Conservation (phyloP, 2,329 filamentous ascomycete species). For the Clarireedia monteithiana region DNA sequence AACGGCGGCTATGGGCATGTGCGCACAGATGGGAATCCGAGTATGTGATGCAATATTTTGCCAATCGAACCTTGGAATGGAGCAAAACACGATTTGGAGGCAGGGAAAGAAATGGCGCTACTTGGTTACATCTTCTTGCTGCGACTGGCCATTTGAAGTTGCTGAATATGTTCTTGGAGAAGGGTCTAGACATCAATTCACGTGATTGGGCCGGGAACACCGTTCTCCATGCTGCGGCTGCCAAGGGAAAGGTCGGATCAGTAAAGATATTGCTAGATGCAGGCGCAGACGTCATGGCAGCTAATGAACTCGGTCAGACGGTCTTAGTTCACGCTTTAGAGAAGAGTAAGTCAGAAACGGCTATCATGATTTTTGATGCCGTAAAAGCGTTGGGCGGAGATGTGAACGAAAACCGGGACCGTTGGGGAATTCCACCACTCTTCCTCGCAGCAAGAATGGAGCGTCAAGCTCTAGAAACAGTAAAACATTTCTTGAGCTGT, state of each 20-base stretch:
- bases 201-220: slow-evolving; percentile 7
- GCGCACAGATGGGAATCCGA: slow-evolving; percentile 1
- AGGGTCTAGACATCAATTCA: slow-evolving; percentile 3
- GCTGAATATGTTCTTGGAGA: background rate
- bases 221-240: slow-evolving; percentile 1
- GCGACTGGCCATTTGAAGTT: background rate
- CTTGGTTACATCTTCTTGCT: slow-evolving; percentile 7
- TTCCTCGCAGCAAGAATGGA: background rate
- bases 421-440: background rate
- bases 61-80: slow-evolving; percentile 2
- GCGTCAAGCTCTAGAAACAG: background rate
- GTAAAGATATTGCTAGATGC: background rate
- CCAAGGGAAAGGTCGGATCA: background rate
- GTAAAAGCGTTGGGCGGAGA: slow-evolving; percentile 1
- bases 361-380: background rate
- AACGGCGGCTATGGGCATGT: slow-evolving; percentile 2
- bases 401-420: background rate
- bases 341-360: background rate
- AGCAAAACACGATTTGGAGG: slow-evolving; percentile 3
- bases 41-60: slow-evolving; percentile 3
- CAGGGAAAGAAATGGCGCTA: slow-evolving; percentile 8
- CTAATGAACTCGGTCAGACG: background rate
- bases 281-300: background rate
- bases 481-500: background rate
- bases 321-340: slow-evolving; percentile 1